phyloP scores from a whole-genome alignment of 2,329 filamentous ascomycete species.

The Beauveria scarabaeidicola region DNA sequence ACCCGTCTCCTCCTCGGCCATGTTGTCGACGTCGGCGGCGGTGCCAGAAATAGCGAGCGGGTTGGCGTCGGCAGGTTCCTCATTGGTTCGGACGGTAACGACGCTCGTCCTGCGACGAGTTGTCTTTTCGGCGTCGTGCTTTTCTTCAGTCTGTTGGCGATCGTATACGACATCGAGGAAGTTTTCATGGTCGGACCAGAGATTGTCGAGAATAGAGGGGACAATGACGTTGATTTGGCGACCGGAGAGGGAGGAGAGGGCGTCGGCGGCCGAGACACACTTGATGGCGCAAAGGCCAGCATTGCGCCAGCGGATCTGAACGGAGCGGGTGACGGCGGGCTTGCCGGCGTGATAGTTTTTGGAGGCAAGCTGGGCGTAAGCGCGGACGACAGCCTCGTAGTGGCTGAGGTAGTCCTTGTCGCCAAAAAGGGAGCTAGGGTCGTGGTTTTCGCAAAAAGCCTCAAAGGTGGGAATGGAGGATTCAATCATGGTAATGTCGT shows the following conservation, averaged over 20 bases:
- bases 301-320: slow-evolving; percentile 70
- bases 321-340: slow-evolving; percentile 55
- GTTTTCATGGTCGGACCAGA: slow-evolving; percentile 66
- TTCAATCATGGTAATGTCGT: slow-evolving; percentile 88
- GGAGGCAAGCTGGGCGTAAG: slow-evolving; percentile 74
- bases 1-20: slow-evolving; percentile 83
- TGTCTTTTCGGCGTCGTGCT: slow-evolving; percentile 55
- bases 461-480: slow-evolving; percentile 81
- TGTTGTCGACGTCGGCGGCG: slow-evolving; percentile 69
- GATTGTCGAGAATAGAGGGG: slow-evolving; percentile 77
- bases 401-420: slow-evolving; percentile 76
- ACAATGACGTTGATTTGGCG: slow-evolving; percentile 72
- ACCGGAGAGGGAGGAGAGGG: slow-evolving; percentile 64
- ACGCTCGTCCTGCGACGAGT: slow-evolving; percentile 66
- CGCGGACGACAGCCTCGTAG: slow-evolving; percentile 72
- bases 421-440: slow-evolving; percentile 73
- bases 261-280: slow-evolving; percentile 71
- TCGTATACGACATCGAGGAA: slow-evolving; percentile 60
- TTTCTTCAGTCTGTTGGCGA: slow-evolving; percentile 60
- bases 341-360: slow-evolving; percentile 47
- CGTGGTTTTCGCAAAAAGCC: slow-evolving; percentile 81
- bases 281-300: slow-evolving; percentile 70
- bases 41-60: slow-evolving; percentile 61
- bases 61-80: slow-evolving; percentile 56
- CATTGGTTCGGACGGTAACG: slow-evolving; percentile 65